A percentile compares a stretch with the other conserved stretches of the same genome.
phyloP scores from a whole-genome alignment of 208 protist species.

The Trypanosoma lewisi region DNA sequence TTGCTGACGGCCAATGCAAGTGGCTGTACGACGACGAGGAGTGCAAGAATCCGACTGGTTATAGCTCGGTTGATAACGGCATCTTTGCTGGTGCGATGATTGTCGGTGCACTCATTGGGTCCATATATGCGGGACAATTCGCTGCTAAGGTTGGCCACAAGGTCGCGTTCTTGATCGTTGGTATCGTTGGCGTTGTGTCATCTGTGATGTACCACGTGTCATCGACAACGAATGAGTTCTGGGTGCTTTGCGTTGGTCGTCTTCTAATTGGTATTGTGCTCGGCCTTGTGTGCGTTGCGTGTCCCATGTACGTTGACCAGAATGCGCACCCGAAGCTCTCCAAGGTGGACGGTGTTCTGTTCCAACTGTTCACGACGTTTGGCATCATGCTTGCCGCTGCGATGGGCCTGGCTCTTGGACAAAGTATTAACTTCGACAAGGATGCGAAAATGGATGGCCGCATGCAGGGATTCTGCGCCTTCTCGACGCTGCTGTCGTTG shows the following conservation, averaged over 20 bases:
- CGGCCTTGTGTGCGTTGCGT: conserved; percentile 58
- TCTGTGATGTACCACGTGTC: conserved; percentile 76
- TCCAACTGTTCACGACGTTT: conserved; percentile 81
- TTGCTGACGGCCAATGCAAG: conserved; percentile 42
- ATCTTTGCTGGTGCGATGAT: too few species aligned
- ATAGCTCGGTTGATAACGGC: too few species aligned
- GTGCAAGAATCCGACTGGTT: too few species aligned
- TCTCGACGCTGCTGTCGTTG: conserved; percentile 62
- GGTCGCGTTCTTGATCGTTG: too few species aligned
- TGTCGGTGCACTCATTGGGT: too few species aligned
- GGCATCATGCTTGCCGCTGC: conserved; percentile 76
- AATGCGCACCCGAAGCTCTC: conserved; percentile 58
- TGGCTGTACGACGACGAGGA: too few species aligned
- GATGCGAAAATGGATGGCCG: conserved; percentile 49
- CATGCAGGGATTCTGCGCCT: conserved; percentile 64
- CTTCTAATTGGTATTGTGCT: conserved; percentile 72
- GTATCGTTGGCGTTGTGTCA: too few species aligned
- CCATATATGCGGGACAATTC: too few species aligned
- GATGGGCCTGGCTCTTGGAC: conserved; percentile 56
- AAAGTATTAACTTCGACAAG: conserved; percentile 37
- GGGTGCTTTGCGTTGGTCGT: conserved; percentile 63
- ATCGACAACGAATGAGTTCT: conserved; percentile 51
- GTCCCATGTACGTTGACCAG: conserved; percentile 75
- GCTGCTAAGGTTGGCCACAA: too few species aligned
- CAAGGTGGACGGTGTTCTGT: conserved; percentile 67